These are phyloP conservation scores for Solanum chiquidenum DNA, from an alignment of 257 asterid species.

Conservation along the genomic window DNA sequence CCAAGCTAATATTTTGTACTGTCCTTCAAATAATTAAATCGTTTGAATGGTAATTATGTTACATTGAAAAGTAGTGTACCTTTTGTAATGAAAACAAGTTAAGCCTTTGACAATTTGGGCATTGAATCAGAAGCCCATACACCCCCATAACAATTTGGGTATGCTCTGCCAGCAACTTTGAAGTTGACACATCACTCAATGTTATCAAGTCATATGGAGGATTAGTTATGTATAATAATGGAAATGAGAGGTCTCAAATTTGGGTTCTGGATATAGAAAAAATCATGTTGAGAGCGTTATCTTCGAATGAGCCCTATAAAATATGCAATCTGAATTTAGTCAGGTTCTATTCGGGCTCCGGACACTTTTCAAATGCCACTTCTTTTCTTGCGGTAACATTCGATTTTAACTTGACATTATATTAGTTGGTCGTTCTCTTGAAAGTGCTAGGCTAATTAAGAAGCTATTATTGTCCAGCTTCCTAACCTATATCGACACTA, in stretches of 20 bases:
- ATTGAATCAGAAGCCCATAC: neutral
- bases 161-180: neutral
- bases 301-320: no score
- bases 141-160: neutral
- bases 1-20: neutral
- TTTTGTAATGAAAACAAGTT: neutral
- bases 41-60: neutral
- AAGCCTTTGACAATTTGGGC: neutral
- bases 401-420: no score
- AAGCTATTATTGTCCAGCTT: neutral
- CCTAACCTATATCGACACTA: neutral
- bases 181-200: neutral
- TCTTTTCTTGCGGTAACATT: no score
- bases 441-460: neutral
- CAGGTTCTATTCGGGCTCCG: fast-evolving
- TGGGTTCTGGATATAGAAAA: fast-evolving
- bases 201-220: neutral
- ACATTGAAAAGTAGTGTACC: neutral
- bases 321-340: no score
- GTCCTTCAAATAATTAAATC: neutral
- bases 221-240: neutral
- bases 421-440: no score
- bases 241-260: no score
- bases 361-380: no score
- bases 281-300: no score